A percentile compares a stretch with the other conserved stretches of the same genome.
Evolutionary conservation across 2,329 filamentous ascomycete genomes (phyloP).

Genomic region (Diaporthe citrichinensis): DNA sequence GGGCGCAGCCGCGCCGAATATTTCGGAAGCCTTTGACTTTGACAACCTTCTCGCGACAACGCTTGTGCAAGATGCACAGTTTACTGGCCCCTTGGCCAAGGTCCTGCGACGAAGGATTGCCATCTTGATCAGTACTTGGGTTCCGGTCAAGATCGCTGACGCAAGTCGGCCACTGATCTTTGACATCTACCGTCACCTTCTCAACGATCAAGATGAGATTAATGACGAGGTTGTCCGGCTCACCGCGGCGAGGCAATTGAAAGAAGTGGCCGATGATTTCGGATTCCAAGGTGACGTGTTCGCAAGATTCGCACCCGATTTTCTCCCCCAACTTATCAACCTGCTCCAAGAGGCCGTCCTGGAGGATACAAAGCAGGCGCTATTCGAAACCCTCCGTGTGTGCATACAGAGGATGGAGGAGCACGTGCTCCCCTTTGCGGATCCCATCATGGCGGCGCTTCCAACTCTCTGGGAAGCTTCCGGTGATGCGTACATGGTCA

Average conservation of each 20-base stretch:
- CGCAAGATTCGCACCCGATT: constrained; percentile 80
- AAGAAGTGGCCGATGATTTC: constrained; percentile 85
- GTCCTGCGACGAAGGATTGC: constrained; percentile 89
- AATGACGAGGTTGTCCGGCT: constrained; percentile 95
- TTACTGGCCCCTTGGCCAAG: constrained; percentile 74
- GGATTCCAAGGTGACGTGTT: constrained; percentile 83
- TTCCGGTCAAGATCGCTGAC: constrained; percentile 80
- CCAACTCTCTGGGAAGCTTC: constrained; percentile 88
- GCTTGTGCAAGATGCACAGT: constrained; percentile 83
- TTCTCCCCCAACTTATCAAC: constrained; percentile 80
- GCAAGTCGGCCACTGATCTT: constrained; percentile 82
- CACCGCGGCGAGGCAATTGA: constrained; percentile 89
- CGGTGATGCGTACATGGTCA: constrained; percentile 87
- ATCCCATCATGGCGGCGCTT: constrained; percentile 84
- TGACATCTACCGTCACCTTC: constrained; percentile 88
- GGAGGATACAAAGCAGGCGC: constrained; percentile 90
- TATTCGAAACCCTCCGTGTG: constrained; percentile 87
- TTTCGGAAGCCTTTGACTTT: constrained; percentile 85
- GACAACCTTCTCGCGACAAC: constrained; percentile 82
- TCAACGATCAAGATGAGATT: constrained; percentile 80
- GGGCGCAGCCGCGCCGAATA: constrained; percentile 84
- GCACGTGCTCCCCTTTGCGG: constrained; percentile 76
- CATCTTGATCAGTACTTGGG: constrained; percentile 92
- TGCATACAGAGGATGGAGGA: constrained; percentile 87
- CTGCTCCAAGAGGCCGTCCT: constrained; percentile 85